Base-by-base conservation (phyloP, 257 asterid genomes). In the Solanum habrochaites region DNA sequence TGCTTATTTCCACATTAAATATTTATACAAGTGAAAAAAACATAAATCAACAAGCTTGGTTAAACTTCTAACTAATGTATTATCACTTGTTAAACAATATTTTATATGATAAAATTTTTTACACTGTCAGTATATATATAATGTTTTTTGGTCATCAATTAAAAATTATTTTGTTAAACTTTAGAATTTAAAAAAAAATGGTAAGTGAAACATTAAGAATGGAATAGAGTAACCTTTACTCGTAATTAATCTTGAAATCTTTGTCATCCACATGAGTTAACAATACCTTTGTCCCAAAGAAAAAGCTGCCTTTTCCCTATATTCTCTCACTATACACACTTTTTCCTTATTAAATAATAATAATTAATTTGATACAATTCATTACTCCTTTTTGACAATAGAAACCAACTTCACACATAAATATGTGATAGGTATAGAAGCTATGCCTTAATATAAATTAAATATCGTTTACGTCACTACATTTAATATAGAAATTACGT, bases 171-270 rank as follows among this genome's bases (percentile, higher is more conserved):
- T 78, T 25, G 39, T n/a, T 78, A 47, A 45, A 16, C 39, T 78
- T 47, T 16, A 78, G 16, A 10, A 72, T 72, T 72, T 47, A 29
- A 78, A 47, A 78, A 27, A 7, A 78, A 52, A 1, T 7, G 27
- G 16, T 1, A 27, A 47, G 3, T 47, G 11, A 80, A 29, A 81
- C 43, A 29, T 18, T 49, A 20, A 49, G 70, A 29, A 27, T 49
- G 45, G 45, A 81, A 49, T 89, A 69, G 84, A 91, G 90, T 88
- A 64, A 85, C 14, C 89, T 87, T 88, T 67, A 91, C 92, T 90
- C 86, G 69, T 66, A 85, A 86, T 69, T 83, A 90, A 85, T 89
- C 91, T 87, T 88, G 91, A 90, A 92, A 92, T 92, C 92, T 90
- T 87, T 88, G 90, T 87, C 78, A 85, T 27, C 43, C 77, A 72